Evolutionary conservation across 176 grass and related monocot species (phyloP).

Genomic region (Aegilops bicornis): DNA sequence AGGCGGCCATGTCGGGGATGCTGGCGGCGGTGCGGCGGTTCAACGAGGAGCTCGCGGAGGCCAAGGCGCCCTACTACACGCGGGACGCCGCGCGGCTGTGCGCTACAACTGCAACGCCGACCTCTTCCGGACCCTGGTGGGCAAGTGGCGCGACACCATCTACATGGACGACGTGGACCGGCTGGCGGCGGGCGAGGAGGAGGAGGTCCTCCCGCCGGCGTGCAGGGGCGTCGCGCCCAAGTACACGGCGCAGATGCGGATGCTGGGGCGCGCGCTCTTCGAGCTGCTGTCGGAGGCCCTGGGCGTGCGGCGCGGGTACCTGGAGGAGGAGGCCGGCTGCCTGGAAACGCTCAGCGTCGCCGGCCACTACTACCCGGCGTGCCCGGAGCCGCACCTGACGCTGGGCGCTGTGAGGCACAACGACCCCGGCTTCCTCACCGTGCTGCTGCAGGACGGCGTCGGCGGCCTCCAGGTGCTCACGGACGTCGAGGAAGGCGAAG

Average conservation of each 20-base stretch:
- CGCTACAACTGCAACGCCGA: background rate
- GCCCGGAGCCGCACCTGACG: background rate
- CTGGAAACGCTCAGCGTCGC: background rate
- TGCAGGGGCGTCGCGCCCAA: background rate
- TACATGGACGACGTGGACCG: background rate
- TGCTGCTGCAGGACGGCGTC: slow-evolving; percentile 38
- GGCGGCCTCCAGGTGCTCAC: slow-evolving; percentile 52
- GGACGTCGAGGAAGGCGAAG: background rate
- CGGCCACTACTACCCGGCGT: background rate
- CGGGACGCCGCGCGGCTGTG: background rate
- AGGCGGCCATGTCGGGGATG: background rate
- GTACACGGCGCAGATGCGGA: background rate
- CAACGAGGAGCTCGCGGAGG: background rate
- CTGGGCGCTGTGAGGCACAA: background rate
- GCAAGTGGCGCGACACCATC: background rate
- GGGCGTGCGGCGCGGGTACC: background rate
- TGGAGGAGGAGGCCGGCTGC: background rate
- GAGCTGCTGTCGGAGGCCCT: background rate
- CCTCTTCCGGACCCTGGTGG: background rate
- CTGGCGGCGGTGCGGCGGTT: background rate
- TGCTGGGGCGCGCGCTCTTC: background rate
- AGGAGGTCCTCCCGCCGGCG: background rate
- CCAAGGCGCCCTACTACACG: background rate
- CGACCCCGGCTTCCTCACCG: slow-evolving; percentile 3
- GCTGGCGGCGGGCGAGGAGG: background rate